Evolutionary conservation across 805 yeast species (phyloP).

Genomic region (Candida arabinofermentans): DNA sequence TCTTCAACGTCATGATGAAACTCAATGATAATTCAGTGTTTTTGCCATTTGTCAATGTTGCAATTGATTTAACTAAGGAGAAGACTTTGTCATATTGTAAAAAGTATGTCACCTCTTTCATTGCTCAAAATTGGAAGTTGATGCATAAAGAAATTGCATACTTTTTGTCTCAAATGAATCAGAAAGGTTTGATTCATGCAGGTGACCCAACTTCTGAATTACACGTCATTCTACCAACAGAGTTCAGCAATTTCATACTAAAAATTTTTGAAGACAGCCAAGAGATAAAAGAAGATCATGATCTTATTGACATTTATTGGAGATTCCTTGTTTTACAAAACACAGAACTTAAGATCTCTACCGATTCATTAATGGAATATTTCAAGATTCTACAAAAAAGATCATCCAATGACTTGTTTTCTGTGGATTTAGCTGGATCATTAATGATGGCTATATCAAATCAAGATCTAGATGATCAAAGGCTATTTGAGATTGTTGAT

Average conservation of each 20-base stretch:
- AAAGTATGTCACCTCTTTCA: constrained; percentile 44
- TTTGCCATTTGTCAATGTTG: constrained; percentile 44
- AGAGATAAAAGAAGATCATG: constrained; percentile 6
- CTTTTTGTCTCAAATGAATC: constrained; percentile 37
- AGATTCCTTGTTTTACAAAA: constrained; percentile 40
- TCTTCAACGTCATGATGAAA: constrained; percentile 39
- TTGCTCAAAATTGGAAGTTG: constrained; percentile 40
- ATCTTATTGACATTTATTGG: constrained; percentile 45
- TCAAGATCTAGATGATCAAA: constrained; percentile 17
- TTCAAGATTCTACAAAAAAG: constrained; percentile 9
- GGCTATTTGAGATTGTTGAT: constrained; percentile 15
- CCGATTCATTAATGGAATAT: constrained; percentile 20
- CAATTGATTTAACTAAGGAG: constrained; percentile 38
- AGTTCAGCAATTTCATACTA: constrained; percentile 29
- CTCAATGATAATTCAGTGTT: constrained; percentile 35
- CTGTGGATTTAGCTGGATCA: constrained; percentile 40
- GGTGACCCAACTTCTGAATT: constrained; percentile 8
- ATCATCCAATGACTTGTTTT: constrained; percentile 23
- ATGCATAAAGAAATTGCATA: constrained; percentile 35
- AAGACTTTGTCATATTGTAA: constrained; percentile 43
- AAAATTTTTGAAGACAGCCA: constrained; percentile 19
- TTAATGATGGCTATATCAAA: constrained; percentile 32
- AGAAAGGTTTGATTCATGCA: constrained; percentile 18
- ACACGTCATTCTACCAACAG: constrained; percentile 28
- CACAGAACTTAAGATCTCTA: constrained; percentile 29